Conservation (phyloP, 2,329 filamentous ascomycete species). For the Atkinsonella hypoxylon region DNA sequence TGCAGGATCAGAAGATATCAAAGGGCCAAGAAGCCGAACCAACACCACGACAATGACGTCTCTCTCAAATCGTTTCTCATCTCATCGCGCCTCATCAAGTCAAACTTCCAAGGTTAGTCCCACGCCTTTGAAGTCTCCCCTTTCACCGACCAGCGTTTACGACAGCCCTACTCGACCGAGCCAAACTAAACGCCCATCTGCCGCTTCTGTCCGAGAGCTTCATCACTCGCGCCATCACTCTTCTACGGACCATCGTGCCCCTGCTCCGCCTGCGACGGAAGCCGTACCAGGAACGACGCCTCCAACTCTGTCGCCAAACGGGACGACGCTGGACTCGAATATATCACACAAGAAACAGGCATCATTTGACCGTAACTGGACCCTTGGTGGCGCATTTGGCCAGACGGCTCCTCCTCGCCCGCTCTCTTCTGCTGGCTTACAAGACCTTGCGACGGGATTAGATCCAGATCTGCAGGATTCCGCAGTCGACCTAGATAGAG, state of each 20-base stretch:
- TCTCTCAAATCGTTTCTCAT: conserved; percentile 32
- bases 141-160: conserved; percentile 26
- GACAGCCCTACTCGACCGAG: conserved; percentile 34
- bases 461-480: conserved; percentile 33
- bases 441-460: conserved; percentile 27
- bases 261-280: conserved; percentile 6
- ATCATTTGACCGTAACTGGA: conserved; percentile 62
- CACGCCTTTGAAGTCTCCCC: conserved; percentile 27
- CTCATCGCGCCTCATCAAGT: conserved; percentile 36
- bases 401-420: conserved; percentile 28
- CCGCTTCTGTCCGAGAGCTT: conserved; percentile 69
- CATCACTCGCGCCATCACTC: conserved; percentile 82
- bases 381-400: conserved; percentile 40
- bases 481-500: conserved; percentile 60
- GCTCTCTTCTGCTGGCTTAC: conserved; percentile 39
- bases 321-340: conserved; percentile 29
- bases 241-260: conserved; percentile 59
- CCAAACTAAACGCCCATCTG: conserved; percentile 55
- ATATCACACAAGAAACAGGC: conserved; percentile 49
- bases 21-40: conserved; percentile 40
- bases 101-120: conserved; percentile 39
- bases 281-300: conserved; percentile 11
- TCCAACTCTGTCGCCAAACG: conserved; percentile 31
- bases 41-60: conserved; percentile 41
- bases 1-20: conserved; percentile 41